Conservation (phyloP, 768 basidiomycete genomes). For the Tricholoma matsutake region DNA sequence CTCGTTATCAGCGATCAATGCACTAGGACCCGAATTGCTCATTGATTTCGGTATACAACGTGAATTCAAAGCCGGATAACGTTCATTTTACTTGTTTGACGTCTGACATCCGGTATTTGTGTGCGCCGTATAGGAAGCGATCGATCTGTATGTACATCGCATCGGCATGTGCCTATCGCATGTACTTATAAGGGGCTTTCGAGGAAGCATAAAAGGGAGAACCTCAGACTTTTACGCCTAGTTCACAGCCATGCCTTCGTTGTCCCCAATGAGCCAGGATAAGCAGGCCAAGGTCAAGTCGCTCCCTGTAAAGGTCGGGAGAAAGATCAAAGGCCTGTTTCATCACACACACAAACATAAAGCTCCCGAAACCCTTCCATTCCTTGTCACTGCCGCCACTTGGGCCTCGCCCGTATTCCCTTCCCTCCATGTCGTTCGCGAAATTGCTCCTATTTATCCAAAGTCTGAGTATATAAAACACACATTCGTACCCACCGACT, state of each 20-base stretch:
- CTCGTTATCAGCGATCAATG: not conserved
- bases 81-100: not conserved
- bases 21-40: not conserved
- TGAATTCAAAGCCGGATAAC: too few relatives aligned
- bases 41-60: not conserved
- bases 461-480: slow-evolving; percentile 16
- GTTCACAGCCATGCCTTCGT: slow-evolving; percentile 10
- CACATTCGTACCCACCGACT: slow-evolving; percentile 9
- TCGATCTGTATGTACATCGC: not conserved
- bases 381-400: slow-evolving; percentile 24
- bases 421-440: slow-evolving; percentile 26
- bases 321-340: slow-evolving; percentile 20
- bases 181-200: slow-evolving; percentile 4
- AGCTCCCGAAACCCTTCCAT: slow-evolving; percentile 14
- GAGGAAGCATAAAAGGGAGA: slow-evolving; percentile 15
- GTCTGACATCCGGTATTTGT: not conserved
- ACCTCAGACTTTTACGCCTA: not conserved
- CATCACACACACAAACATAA: slow-evolving; percentile 17
- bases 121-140: not conserved
- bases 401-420: slow-evolving; percentile 38
- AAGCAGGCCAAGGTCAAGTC: slow-evolving; percentile 13
- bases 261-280: slow-evolving; percentile 5
- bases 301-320: slow-evolving; percentile 21
- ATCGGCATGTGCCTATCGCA: slow-evolving; percentile 6
- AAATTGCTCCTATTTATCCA: slow-evolving; percentile 11